These are phyloP conservation scores for Colletotrichum magnum DNA, from an alignment of 2,329 filamentous ascomycete genomes.

Conservation along the genomic window DNA sequence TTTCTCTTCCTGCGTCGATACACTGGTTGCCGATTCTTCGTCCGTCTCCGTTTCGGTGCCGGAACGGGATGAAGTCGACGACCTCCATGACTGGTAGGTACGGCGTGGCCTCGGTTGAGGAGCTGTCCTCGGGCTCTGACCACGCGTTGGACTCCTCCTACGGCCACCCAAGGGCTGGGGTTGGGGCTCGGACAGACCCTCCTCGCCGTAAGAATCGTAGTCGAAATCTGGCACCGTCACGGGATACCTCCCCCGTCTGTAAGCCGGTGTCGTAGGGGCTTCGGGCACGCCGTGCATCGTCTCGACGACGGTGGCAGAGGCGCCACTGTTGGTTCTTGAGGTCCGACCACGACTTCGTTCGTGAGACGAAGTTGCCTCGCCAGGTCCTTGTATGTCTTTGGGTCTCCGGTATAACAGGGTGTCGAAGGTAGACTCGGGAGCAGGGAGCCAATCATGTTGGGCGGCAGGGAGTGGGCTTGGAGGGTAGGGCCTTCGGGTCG, in stretches of 20 bases:
- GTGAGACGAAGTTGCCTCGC: slow-evolving; percentile 48
- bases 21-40: slow-evolving; percentile 54
- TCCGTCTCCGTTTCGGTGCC: slow-evolving; percentile 54
- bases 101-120: slow-evolving; percentile 54
- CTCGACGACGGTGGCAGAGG: slow-evolving; percentile 30
- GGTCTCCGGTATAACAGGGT: slow-evolving; percentile 52
- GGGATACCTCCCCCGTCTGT: slow-evolving; percentile 36
- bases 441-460: slow-evolving; percentile 50
- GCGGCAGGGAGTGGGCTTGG: slow-evolving; percentile 45
- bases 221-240: slow-evolving; percentile 16
- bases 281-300: slow-evolving; percentile 39
- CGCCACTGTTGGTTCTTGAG: slow-evolving; percentile 29
- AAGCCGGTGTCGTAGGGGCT: slow-evolving; percentile 23
- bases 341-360: slow-evolving; percentile 43
- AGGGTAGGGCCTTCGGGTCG: slow-evolving; percentile 33
- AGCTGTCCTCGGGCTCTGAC: slow-evolving; percentile 52
- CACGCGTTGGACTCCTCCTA: slow-evolving; percentile 48
- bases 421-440: slow-evolving; percentile 47
- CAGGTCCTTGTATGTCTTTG: slow-evolving; percentile 49
- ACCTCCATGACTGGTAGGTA: slow-evolving; percentile 48
- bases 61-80: slow-evolving; percentile 48
- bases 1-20: slow-evolving; percentile 51
- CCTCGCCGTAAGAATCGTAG: slow-evolving; percentile 24
- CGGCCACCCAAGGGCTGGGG: slow-evolving; percentile 43
- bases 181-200: slow-evolving; percentile 11